These are phyloP conservation scores for Cladophialophora immunda DNA, from an alignment of 2,329 filamentous ascomycete genomes.

Conservation along the genomic window DNA sequence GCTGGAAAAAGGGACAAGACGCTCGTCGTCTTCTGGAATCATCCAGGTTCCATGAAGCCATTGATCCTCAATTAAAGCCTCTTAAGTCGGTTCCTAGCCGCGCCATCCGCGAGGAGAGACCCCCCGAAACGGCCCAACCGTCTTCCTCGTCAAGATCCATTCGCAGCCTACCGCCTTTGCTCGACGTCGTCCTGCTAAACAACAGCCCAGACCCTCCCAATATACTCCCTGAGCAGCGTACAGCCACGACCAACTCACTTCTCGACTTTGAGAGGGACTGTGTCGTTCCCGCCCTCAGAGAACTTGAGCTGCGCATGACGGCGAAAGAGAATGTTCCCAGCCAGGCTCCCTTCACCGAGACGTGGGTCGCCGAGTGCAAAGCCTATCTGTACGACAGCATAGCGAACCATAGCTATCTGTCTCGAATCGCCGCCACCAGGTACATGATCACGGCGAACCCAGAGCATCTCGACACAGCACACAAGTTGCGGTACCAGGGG, in stretches of 20 bases:
- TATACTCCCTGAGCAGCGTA: conserved; percentile 6
- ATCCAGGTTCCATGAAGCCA: conserved; percentile 12
- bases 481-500: conserved; percentile 1
- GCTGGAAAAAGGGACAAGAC: conserved; percentile 19
- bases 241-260: conserved; percentile 11
- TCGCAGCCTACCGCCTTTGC: conserved; percentile 4
- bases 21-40: conserved; percentile 21
- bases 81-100: background rate
- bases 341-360: conserved; percentile 14
- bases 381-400: conserved; percentile 25
- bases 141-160: background rate
- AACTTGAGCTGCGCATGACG: conserved; percentile 15
- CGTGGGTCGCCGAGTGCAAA: conserved; percentile 15
- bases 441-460: conserved; percentile 10
- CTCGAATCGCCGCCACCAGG: conserved; percentile 20
- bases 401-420: conserved; percentile 23
- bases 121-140: background rate
- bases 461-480: conserved; percentile 12
- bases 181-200: conserved; percentile 15
- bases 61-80: conserved; percentile 1
- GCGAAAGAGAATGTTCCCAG: conserved; percentile 13
- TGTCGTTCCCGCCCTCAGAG: conserved; percentile 14
- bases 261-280: conserved; percentile 20
- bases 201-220: conserved; percentile 3
- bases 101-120: background rate